Evolutionary conservation across 176 grass and related monocot species (phyloP), one percentile per base, ranked within the genome.

Genomic region (Themeda triandra): DNA sequence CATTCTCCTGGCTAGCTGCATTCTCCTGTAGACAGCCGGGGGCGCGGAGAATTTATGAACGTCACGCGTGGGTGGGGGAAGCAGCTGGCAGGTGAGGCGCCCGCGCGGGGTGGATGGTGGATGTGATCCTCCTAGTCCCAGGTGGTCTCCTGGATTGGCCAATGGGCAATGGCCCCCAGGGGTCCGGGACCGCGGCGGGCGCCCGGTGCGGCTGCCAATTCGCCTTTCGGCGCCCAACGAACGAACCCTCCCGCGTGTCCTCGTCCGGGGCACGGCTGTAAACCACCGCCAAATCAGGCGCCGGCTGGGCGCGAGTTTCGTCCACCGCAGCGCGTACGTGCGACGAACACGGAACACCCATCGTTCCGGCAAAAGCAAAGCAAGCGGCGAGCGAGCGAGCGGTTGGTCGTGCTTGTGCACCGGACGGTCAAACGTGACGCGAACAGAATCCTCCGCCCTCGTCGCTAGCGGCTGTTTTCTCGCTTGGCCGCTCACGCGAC

Each of bases 1-100:
- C n/a, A n/a, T n/a, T n/a, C n/a, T n/a, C n/a, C n/a, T n/a, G n/a
- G n/a, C n/a, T n/a, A n/a, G n/a, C n/a, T n/a, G n/a, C n/a, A n/a
- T n/a, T n/a, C n/a, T n/a, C n/a, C n/a, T n/a, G n/a, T n/a, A n/a
- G n/a, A n/a, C n/a, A n/a, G n/a, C n/a, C n/a, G n/a, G n/a, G n/a
- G n/a, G n/a, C 30, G 41, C 29, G 28, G 1, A 21, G 17, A 77
- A 80, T 66, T 85, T 86, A 86, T 49, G 84, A 51, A 56, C 63
- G 33, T 66, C 82, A 69, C 73, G 76, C 54, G 66, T 23, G 75
- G n/a, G n/a, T n/a, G n/a, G n/a, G 59, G 60, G 9, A 10, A 28
- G 24, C 3, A 0, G 24, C 24, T 66, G 25, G 41, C 11, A 17
- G 14, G 63, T 2, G 27, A 56, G 73, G 40, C 32, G 69, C 23